These are phyloP conservation scores for Daldinia sp. DNA, from an alignment of 2,329 filamentous ascomycete genomes.

Conservation along the genomic window DNA sequence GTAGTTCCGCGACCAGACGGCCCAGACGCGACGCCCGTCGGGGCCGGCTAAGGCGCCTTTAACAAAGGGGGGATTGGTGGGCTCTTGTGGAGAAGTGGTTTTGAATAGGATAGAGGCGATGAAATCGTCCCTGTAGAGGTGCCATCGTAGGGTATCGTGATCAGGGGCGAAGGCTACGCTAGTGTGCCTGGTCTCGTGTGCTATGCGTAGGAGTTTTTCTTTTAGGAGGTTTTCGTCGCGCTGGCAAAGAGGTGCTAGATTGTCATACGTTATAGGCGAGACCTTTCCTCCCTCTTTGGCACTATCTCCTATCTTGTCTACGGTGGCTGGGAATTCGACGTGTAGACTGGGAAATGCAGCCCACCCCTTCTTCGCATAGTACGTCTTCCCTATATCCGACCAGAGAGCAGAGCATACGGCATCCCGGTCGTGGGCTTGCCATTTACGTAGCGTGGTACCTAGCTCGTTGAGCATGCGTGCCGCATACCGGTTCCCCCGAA, in stretches of 20 bases:
- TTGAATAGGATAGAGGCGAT: conserved; percentile 70
- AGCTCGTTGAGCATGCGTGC: conserved; percentile 77
- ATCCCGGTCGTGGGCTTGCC: conserved; percentile 47
- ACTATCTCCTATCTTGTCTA: conserved; percentile 33
- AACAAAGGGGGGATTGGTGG: conserved; percentile 48
- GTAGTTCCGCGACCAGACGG: conserved; percentile 74
- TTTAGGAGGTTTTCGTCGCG: conserved; percentile 71
- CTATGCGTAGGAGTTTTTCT: conserved; percentile 54
- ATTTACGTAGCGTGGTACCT: conserved; percentile 52
- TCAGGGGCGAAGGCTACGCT: conserved; percentile 74
- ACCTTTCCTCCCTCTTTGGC: conserved; percentile 10
- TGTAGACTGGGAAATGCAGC: conserved; percentile 76
- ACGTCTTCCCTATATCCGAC: conserved; percentile 85
- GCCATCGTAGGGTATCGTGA: conserved; percentile 74
- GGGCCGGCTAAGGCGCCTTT: conserved; percentile 73
- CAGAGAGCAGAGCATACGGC: conserved; percentile 78
- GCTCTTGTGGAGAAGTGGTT: conserved; percentile 30
- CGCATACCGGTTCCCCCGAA: conserved; percentile 78
- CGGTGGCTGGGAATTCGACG: conserved; percentile 64
- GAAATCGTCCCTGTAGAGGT: conserved; percentile 82
- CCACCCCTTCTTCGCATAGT: conserved; percentile 84
- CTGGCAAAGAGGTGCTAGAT: conserved; percentile 68
- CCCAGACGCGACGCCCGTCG: conserved; percentile 69
- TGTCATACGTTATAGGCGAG: conserved; percentile 62
- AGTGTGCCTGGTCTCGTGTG: conserved; percentile 52